Percentiles rank a stretch among this genome's conserved stretches.
These are phyloP conservation scores for Hypericum perforatum DNA, from an alignment of 345 rosid genomes.

Conservation along the genomic window DNA sequence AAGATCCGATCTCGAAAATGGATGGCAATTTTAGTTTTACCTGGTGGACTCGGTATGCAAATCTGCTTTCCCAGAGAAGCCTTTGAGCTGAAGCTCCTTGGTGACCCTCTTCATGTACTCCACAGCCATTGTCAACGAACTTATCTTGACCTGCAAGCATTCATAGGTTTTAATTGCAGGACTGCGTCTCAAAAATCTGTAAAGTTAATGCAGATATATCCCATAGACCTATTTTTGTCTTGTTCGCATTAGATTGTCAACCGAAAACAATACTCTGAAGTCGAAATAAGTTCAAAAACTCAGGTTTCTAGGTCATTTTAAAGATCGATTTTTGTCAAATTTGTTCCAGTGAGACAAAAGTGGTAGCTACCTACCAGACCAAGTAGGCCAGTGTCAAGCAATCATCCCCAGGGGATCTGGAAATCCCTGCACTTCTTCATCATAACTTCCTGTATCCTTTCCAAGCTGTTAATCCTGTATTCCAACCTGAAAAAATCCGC, in stretches of 20 bases:
- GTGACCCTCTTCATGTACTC: slow-evolving; percentile 56
- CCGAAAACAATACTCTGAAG: no score
- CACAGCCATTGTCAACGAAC: slow-evolving; percentile 55
- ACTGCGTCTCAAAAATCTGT: no score
- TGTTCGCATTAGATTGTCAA: no score
- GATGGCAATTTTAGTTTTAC: slow-evolving; percentile 20
- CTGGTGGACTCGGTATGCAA: slow-evolving; percentile 81
- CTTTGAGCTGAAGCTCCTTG: slow-evolving; percentile 36
- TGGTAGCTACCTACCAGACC: slow-evolving; percentile 73
- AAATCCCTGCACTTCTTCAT: slow-evolving; percentile 66
- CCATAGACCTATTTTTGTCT: no score
- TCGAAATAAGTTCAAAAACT: no score
- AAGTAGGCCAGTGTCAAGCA: slow-evolving; percentile 61
- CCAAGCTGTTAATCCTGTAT: slow-evolving; percentile 44
- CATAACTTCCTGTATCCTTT: slow-evolving; percentile 50
- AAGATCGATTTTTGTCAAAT: no score
- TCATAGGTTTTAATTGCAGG: background rate
- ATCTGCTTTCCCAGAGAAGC: slow-evolving; percentile 29
- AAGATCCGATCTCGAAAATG: background rate
- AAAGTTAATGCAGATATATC: no score
- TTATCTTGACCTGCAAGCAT: slow-evolving; percentile 56
- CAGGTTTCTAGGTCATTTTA: no score
- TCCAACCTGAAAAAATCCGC: slow-evolving; percentile 54
- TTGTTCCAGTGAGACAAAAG: no score
- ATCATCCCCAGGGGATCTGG: slow-evolving; percentile 95